Conservation (phyloP, 208 protist species). For the Acanthamoeba healyi region DNA sequence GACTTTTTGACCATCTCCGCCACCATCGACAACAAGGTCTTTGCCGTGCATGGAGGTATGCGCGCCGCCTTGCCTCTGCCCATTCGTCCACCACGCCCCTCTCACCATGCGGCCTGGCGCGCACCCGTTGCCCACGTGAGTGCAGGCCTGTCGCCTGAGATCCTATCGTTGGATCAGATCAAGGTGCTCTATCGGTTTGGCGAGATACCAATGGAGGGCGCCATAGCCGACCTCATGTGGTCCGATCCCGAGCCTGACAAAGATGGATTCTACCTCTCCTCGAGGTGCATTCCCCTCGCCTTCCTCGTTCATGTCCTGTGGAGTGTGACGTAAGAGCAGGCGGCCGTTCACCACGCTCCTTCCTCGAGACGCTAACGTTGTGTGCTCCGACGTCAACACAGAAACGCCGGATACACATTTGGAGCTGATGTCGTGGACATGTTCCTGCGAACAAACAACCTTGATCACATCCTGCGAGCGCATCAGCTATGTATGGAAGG, state of each 20-base stretch:
- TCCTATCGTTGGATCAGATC: constrained; percentile 94
- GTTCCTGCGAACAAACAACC: constrained; percentile 91
- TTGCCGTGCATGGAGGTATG: constrained; percentile 89
- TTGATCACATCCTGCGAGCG: constrained; percentile 91
- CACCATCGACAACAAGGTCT: constrained; percentile 96
- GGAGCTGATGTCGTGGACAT: constrained; percentile 88
- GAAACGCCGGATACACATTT: constrained; percentile 92
- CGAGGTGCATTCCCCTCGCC: background rate
- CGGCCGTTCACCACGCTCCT: too few species aligned
- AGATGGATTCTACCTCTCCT: constrained; percentile 52
- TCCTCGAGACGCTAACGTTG: background rate
- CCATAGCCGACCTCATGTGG: constrained; percentile 98
- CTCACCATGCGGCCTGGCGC: constrained; percentile 93
- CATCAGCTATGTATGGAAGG: constrained; percentile 94
- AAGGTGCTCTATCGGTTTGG: constrained; percentile 95
- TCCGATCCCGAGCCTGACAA: constrained; percentile 94
- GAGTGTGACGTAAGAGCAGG: too few species aligned
- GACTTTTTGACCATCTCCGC: constrained; percentile 97
- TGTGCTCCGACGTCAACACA: background rate
- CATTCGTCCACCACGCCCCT: background rate
- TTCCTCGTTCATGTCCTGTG: background rate
- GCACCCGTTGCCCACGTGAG: too few species aligned
- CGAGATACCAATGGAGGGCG: constrained; percentile 98
- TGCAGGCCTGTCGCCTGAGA: constrained; percentile 49
- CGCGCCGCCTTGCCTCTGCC: background rate